Conservation (phyloP, 805 yeast genomes). For the Maudiozyma turicensis region DNA sequence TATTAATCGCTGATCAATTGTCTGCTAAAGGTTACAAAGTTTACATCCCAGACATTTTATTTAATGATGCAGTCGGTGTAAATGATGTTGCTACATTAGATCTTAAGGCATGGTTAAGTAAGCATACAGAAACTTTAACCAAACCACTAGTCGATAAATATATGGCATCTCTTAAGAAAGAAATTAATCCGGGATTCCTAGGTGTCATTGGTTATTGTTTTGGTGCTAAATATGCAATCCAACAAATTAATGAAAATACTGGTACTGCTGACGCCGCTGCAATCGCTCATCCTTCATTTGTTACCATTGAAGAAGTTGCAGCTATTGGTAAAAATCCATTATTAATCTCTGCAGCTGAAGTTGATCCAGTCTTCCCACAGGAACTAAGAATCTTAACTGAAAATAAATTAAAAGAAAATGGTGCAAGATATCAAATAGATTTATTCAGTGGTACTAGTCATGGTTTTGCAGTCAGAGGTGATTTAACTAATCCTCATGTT, state of each 20-base stretch:
- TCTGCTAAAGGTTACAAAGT: constrained; percentile 56
- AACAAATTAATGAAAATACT: constrained; percentile 31
- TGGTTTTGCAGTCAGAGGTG: constrained; percentile 79
- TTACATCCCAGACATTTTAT: constrained; percentile 65
- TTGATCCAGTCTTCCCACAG: constrained; percentile 49
- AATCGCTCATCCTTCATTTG: constrained; percentile 76
- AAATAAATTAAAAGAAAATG: constrained; percentile 42
- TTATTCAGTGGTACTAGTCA: constrained; percentile 57
- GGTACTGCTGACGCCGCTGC: constrained; percentile 53
- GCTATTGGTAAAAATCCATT: constrained; percentile 48
- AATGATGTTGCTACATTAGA: constrained; percentile 15
- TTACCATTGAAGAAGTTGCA: constrained; percentile 53
- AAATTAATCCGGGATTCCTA: constrained; percentile 38
- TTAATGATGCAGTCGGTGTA: constrained; percentile 35
- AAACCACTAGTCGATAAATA: constrained; percentile 41
- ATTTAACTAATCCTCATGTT: constrained; percentile 40
- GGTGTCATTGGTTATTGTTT: constrained; percentile 72
- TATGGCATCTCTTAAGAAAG: constrained; percentile 35
- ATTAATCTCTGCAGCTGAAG: constrained; percentile 65
- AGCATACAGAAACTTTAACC: constrained; percentile 43
- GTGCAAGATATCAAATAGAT: constrained; percentile 49
- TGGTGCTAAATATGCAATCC: constrained; percentile 66
- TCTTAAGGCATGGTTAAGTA: constrained; percentile 39
- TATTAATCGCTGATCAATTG: constrained; percentile 56
- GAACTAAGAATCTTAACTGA: constrained; percentile 59